Conservation (phyloP, 495 filamentous ascomycete species). For the Aspergillus homomorphus region DNA sequence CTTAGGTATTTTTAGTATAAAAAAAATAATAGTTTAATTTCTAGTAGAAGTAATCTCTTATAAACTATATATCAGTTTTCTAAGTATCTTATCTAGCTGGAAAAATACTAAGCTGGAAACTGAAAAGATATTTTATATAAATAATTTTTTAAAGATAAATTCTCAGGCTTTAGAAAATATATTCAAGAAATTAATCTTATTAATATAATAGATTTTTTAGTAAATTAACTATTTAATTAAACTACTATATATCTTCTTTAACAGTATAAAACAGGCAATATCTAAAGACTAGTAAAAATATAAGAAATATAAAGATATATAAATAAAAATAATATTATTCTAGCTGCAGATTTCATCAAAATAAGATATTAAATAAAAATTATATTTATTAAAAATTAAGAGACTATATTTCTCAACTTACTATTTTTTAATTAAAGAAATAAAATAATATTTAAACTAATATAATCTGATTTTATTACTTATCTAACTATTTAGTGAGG, state of each 20-base stretch:
- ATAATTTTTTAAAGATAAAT: constrained; percentile 2
- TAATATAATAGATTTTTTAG: constrained; percentile 1
- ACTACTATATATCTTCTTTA: constrained; percentile 17
- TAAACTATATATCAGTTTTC: not conserved
- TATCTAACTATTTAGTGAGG: not conserved
- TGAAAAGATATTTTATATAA: constrained; percentile 1
- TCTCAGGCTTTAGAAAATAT: not conserved
- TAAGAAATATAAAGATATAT: constrained; percentile 21
- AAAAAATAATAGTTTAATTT: constrained; percentile 2
- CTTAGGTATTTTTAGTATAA: not conserved
- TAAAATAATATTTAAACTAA: constrained; percentile 4
- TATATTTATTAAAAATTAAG: constrained; percentile 25
- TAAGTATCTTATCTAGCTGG: constrained; percentile 1
- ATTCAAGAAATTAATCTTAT: constrained; percentile 6
- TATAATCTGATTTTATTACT: constrained; percentile 2
- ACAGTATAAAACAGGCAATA: constrained; percentile 17
- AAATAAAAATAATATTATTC: constrained; percentile 18
- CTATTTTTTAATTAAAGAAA: constrained; percentile 15
- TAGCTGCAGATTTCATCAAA: constrained; percentile 15
- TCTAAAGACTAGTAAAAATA: constrained; percentile 25
- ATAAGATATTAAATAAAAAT: constrained; percentile 14
- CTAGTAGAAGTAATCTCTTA: not conserved
- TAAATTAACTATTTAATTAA: not conserved
- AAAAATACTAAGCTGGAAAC: too few species aligned
- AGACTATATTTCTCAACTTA: constrained; percentile 13